Percentiles rank a stretch among this genome's conserved stretches.
Conservation (phyloP, 805 yeast genomes). For the Starmerella sirachaensis region DNA sequence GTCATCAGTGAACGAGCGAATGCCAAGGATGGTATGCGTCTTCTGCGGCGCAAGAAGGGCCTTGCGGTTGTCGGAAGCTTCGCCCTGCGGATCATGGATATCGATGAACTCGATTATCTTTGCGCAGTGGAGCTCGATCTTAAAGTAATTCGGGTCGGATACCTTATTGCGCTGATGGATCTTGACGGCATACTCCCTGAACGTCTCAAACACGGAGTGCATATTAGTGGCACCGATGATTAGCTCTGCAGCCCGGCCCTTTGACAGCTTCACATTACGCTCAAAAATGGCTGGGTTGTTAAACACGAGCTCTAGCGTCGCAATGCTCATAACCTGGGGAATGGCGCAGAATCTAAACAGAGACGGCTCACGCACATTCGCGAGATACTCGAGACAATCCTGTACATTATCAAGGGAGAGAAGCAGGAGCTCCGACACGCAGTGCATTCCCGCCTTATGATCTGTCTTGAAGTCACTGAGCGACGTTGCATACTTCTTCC, state of each 20-base stretch:
- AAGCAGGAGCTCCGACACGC: constrained; percentile 70
- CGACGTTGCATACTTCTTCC: constrained; percentile 63
- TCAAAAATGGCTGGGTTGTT: constrained; percentile 65
- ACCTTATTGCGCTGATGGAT: constrained; percentile 74
- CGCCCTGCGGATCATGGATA: constrained; percentile 19
- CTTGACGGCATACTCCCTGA: constrained; percentile 56
- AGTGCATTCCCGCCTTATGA: constrained; percentile 42
- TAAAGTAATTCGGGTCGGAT: constrained; percentile 73
- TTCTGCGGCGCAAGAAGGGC: constrained; percentile 3
- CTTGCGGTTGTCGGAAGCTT: constrained; percentile 9
- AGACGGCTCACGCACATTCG: constrained; percentile 67
- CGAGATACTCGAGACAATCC: constrained; percentile 63
- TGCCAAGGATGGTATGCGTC: neutral
- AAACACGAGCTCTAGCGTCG: constrained; percentile 77
- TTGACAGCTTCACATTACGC: constrained; percentile 71
- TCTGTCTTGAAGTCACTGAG: constrained; percentile 45
- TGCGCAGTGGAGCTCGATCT: constrained; percentile 74
- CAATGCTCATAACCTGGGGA: constrained; percentile 98
- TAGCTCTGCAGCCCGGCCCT: constrained; percentile 70
- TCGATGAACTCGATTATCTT: constrained; percentile 83
- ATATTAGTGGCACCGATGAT: constrained; percentile 64
- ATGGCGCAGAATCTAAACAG: constrained; percentile 87
- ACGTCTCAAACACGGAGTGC: constrained; percentile 63
- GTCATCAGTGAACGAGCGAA: constrained; percentile 7
- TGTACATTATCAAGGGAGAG: constrained; percentile 68